These are phyloP conservation scores for Nothopassalora personata DNA, from an alignment of 2,329 filamentous ascomycete species.

Conservation along the genomic window DNA sequence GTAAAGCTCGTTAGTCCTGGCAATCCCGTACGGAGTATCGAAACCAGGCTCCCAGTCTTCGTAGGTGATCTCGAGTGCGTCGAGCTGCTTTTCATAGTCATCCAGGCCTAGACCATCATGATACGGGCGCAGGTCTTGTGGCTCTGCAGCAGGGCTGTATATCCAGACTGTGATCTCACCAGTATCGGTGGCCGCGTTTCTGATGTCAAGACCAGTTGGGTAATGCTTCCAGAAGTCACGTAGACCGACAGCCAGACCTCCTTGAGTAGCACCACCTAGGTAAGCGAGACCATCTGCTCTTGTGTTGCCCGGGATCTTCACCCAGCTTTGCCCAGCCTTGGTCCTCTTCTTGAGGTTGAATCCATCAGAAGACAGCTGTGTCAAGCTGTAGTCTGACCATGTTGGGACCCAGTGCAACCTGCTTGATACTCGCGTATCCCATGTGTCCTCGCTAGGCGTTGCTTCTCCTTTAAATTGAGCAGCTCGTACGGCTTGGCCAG, in stretches of 20 bases:
- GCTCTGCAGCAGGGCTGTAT: constrained; percentile 52
- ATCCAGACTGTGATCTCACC: constrained; percentile 57
- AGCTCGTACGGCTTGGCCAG: constrained; percentile 44
- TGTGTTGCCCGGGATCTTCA: constrained; percentile 54
- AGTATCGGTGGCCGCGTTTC: constrained; percentile 45
- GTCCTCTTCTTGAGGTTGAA: constrained; percentile 58
- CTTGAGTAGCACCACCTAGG: constrained; percentile 51
- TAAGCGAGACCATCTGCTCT: constrained; percentile 55
- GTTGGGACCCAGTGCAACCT: constrained; percentile 53
- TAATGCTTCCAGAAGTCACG: constrained; percentile 57
- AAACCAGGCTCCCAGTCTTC: constrained; percentile 56
- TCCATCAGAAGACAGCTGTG: constrained; percentile 55
- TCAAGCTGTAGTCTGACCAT: constrained; percentile 55
- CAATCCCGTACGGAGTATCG: constrained; percentile 54
- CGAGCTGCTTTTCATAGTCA: constrained; percentile 53
- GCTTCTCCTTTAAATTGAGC: constrained; percentile 49
- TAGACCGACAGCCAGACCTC: constrained; percentile 50
- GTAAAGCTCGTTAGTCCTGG: constrained; percentile 51
- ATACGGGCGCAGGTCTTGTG: constrained; percentile 53
- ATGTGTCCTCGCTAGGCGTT: constrained; percentile 42
- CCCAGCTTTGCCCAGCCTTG: constrained; percentile 52
- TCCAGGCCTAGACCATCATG: constrained; percentile 55
- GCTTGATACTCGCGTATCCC: constrained; percentile 32
- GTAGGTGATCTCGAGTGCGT: constrained; percentile 59
- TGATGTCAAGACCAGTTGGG: constrained; percentile 54